A percentile compares a stretch with the other conserved stretches of the same genome.
phyloP scores from a whole-genome alignment of 495 filamentous ascomycete genomes.

The Pyrenula massariospora region DNA sequence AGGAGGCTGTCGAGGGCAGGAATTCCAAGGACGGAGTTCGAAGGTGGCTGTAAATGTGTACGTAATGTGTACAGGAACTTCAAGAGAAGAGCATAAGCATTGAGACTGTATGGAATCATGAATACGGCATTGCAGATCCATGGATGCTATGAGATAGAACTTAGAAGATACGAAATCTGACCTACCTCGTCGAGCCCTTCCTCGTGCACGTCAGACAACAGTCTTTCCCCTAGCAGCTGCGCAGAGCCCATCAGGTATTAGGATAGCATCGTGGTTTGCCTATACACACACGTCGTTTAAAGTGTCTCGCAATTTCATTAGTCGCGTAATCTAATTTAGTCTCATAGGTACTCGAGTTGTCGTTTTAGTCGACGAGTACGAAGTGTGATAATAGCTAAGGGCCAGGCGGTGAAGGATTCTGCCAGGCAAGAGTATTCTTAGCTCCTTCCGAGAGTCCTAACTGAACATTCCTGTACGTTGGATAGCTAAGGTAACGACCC shows the following conservation, averaged over 20 bases:
- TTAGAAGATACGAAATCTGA: constrained; percentile 8
- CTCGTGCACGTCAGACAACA: constrained; percentile 55
- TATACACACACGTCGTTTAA: too few species aligned
- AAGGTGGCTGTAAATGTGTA: constrained; percentile 8
- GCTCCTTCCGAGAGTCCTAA: too few species aligned
- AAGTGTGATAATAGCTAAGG: too few species aligned
- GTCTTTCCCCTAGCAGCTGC: constrained; percentile 42
- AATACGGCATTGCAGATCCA: neutral
- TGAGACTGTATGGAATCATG: neutral
- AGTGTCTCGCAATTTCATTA: too few species aligned
- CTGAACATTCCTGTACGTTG: too few species aligned
- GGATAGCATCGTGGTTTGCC: too few species aligned
- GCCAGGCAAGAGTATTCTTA: too few species aligned
- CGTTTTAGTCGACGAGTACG: too few species aligned
- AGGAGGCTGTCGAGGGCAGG: constrained; percentile 37
- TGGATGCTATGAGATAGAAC: neutral
- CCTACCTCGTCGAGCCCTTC: constrained; percentile 55
- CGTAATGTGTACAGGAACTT: constrained; percentile 38
- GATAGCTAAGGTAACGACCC: too few species aligned
- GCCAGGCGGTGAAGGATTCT: too few species aligned
- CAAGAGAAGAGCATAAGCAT: constrained; percentile 2
- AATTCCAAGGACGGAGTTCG: constrained; percentile 23
- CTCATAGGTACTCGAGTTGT: too few species aligned
- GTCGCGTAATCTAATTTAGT: too few species aligned
- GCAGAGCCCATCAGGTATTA: constrained; percentile 18